phyloP scores from a whole-genome alignment of 345 rosid species.

The Adansonia digitata region DNA sequence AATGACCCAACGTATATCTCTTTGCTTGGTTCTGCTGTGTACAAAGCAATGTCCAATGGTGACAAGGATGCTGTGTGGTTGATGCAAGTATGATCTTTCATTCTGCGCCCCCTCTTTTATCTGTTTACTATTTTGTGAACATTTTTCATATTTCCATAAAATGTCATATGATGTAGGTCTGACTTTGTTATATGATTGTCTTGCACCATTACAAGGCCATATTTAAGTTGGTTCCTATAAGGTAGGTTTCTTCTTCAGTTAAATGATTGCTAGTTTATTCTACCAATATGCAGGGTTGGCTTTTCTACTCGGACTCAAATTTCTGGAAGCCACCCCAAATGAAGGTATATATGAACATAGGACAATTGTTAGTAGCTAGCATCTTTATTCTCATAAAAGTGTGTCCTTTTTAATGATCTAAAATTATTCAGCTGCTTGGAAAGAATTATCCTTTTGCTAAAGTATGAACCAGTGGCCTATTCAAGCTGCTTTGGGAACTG shows the following conservation, averaged over 20 bases:
- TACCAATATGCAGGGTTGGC: conserved; percentile 77
- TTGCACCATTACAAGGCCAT: background rate
- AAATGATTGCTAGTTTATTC: background rate
- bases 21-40: conserved; percentile 81
- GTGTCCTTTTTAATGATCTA: background rate
- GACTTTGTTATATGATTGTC: background rate
- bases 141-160: background rate
- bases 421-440: background rate
- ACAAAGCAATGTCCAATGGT: conserved; percentile 86
- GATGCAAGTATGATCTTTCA: conserved; percentile 70
- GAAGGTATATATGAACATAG: conserved; percentile 44
- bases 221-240: background rate
- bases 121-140: background rate
- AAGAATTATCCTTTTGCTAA: background rate
- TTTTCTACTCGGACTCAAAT: conserved; percentile 66
- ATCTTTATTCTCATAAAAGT: background rate
- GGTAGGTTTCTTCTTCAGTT: background rate
- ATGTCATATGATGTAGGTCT: background rate
- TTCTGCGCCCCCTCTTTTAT: background rate
- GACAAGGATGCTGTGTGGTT: conserved; percentile 91
- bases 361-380: background rate
- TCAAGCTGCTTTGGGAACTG: background rate
- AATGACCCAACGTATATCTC: conserved; percentile 68
- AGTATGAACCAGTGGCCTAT: background rate
- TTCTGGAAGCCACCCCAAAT: conserved; percentile 94